phyloP scores from a whole-genome alignment of 1,284 basidiomycete genomes.

The Ceratobasidium theobromae region DNA sequence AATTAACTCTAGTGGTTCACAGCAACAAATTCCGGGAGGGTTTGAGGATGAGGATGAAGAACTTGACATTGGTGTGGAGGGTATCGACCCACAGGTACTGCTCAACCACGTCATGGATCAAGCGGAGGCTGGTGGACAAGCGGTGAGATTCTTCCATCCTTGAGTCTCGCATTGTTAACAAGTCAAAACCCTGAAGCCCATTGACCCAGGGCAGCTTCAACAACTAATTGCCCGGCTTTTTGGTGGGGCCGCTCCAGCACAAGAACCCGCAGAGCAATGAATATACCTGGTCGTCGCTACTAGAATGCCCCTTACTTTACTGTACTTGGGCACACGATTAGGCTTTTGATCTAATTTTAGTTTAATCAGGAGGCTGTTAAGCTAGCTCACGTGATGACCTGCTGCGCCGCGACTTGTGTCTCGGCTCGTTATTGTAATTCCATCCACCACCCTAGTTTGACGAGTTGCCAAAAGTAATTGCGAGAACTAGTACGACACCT shows the following conservation, averaged over 20 bases:
- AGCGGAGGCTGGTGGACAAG: slow-evolving; percentile 8
- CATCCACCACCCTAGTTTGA: background rate
- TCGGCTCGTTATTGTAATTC: background rate
- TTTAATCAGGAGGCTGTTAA: too few relatives aligned
- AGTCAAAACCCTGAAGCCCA: slow-evolving; percentile 1
- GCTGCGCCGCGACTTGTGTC: background rate
- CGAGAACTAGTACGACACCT: background rate
- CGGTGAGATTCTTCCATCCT: background rate
- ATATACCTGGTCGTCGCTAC: too few relatives aligned
- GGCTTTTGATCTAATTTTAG: too few relatives aligned
- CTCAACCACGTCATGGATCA: slow-evolving; percentile 25
- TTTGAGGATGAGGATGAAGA: slow-evolving; percentile 6
- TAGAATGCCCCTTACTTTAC: too few relatives aligned
- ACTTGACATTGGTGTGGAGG: background rate
- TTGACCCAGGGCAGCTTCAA: slow-evolving; percentile 13
- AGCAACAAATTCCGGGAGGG: slow-evolving; percentile 9
- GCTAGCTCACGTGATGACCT: background rate
- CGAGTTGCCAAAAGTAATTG: background rate
- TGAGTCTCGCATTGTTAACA: background rate
- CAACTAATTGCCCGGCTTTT: slow-evolving; percentile 7
- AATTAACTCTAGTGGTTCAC: background rate
- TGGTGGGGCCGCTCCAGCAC: background rate
- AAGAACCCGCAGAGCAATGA: background rate
- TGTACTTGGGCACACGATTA: too few relatives aligned
- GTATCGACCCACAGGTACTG: slow-evolving; percentile 19